phyloP scores from a whole-genome alignment of 352 stramenopile genomes.

The Halophytophthora batemanensis region DNA sequence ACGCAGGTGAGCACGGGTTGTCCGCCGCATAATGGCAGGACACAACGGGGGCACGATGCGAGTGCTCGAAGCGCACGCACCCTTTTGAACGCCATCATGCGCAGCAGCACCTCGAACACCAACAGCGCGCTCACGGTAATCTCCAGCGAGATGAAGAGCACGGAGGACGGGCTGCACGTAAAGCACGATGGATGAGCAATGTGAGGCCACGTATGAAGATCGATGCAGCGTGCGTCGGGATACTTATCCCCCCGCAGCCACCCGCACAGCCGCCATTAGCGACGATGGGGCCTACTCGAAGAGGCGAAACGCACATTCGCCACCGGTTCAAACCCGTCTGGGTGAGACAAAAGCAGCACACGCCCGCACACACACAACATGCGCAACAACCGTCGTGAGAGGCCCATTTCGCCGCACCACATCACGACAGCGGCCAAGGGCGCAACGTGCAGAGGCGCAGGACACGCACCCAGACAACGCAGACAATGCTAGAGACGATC shows the following conservation, averaged over 20 bases:
- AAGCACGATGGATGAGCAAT: slow-evolving; percentile 1
- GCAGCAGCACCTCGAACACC: slow-evolving; percentile 75
- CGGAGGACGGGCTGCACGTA: slow-evolving; percentile 50
- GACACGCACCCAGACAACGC: slow-evolving; percentile 70
- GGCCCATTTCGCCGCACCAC: background rate
- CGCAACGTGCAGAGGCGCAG: too few species aligned
- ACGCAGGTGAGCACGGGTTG: too few species aligned
- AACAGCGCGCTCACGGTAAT: slow-evolving; percentile 71
- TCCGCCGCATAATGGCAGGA: too few species aligned
- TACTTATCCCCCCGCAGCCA: background rate
- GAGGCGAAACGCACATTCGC: slow-evolving; percentile 64
- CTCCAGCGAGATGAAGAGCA: slow-evolving; percentile 80
- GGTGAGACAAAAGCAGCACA: background rate
- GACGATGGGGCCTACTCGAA: too few species aligned
- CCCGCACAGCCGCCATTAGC: background rate
- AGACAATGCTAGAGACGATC: slow-evolving; percentile 64
- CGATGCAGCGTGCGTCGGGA: too few species aligned
- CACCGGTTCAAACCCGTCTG: slow-evolving; percentile 74
- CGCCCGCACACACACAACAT: background rate
- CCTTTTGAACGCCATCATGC: slow-evolving; percentile 76
- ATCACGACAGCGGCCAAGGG: background rate
- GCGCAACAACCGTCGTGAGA: background rate
- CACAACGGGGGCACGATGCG: too few species aligned
- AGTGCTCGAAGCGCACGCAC: slow-evolving; percentile 33
- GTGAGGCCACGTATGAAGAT: background rate